Conservation (phyloP, 768 basidiomycete species). For the Russula abietina region DNA sequence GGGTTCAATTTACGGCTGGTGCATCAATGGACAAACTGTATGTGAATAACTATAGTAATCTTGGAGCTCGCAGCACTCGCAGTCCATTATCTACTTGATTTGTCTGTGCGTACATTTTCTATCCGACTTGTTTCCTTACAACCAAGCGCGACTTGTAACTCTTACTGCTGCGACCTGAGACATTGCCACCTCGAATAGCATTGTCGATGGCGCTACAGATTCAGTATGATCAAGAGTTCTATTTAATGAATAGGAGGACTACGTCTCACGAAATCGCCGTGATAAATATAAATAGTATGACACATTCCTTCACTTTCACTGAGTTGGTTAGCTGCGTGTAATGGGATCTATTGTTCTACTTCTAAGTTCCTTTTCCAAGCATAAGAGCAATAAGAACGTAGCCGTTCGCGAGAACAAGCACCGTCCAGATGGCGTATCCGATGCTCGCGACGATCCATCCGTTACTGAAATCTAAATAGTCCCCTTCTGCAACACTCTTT, state of each 20-base stretch:
- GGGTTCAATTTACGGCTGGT: too few species aligned
- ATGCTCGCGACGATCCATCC: slow-evolving; percentile 44
- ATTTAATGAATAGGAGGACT: background rate
- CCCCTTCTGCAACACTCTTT: slow-evolving; percentile 27
- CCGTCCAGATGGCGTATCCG: slow-evolving; percentile 55
- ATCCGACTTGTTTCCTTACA: too few species aligned
- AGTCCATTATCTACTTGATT: too few species aligned
- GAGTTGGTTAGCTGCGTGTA: background rate
- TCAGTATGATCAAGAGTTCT: too few species aligned
- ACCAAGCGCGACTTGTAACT: too few species aligned
- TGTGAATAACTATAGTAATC: too few species aligned
- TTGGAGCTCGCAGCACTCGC: too few species aligned
- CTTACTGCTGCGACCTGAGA: too few species aligned
- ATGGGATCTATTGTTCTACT: background rate
- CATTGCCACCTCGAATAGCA: too few species aligned
- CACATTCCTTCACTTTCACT: background rate
- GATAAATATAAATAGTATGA: background rate
- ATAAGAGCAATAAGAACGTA: slow-evolving; percentile 67
- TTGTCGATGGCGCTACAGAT: too few species aligned
- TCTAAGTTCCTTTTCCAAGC: slow-evolving; percentile 32
- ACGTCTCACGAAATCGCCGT: background rate
- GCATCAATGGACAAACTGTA: too few species aligned
- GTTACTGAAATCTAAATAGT: slow-evolving; percentile 58
- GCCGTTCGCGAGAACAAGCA: slow-evolving; percentile 64
- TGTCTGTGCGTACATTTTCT: too few species aligned